Base-by-base conservation (phyloP, 2,329 filamentous ascomycete genomes). In the Sarocladium strictum region DNA sequence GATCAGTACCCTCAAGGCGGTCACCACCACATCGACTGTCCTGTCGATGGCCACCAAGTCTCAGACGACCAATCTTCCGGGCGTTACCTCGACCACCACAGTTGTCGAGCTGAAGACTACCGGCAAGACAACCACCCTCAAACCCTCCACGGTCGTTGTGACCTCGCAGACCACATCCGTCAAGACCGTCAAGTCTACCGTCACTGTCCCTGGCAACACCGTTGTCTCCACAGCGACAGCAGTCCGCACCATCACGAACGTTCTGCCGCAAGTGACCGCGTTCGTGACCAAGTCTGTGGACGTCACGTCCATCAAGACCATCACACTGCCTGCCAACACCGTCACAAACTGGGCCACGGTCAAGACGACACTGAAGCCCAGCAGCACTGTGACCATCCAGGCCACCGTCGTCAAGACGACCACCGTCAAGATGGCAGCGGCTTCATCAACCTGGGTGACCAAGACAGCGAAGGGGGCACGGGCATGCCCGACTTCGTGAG, bases 291-390 rank as follows among this genome's bases (percentile, higher is more conserved):
- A 54, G 9, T 41, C 45, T 6, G 53, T 55, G 35, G 21, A 55
- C 12, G 14, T 32, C 3, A 56, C 56, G 2, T 52, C 51, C 21
- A 50, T 53, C 29, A 53, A 57, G 23, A 64, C 63, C 0, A 55
- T 54, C 5, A 61, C 59, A 1, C 55, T 64, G 1, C 61, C 61
- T 0, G 60, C 55, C 14, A 55, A 21, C 45, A 63, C 60, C 2
- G 57, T 58, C 1, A 64, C 61, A 2, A 7, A 52, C 24, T 62
- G 61, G 62, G 32, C 56, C 2, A 63, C 62, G 2, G 60, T 61
- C 10, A 63, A 62, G 53, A 59, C 61, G 2, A 64, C 62, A 0
- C 32, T 64, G 15, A 58, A 56, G 49, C 60, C 62, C 0, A 63
- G 52, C 6, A 52, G 57, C 6, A 60, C 58, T 2, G 40, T 60